Evolutionary conservation across 1,284 basidiomycete genomes (phyloP), one percentile per base, ranked within the genome.

Genomic region (Stygiomarasmius scandens): DNA sequence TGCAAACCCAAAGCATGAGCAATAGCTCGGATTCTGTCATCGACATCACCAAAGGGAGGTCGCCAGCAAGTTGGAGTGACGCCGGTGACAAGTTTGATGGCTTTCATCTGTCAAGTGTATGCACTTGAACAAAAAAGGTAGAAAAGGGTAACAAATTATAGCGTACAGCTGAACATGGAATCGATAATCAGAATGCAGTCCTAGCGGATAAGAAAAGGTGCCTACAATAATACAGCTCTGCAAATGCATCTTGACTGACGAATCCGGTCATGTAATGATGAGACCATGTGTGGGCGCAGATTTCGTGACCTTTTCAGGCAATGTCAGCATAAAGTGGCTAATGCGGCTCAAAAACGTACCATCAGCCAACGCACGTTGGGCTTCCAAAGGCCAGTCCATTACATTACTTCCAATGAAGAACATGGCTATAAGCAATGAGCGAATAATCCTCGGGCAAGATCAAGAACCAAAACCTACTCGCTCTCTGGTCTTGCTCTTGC

Each of bases 381-480:
- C 88, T 65, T 90, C 83, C 3, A 87, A 80, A 23, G 89, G 83
- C 70, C 85, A 90, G 63, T 91, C 79, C 63, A 86, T 80, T 49
- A 91, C 83, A 45, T 89, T 92, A 54, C 89, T 90, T 29, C 92
- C 91, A 57, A 93, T 84, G 69, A 85, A 93, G 73, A 90, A 93
- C 78, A 84, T 77, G 3, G 90, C 80, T 82, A 24, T 4, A n/a
- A 25, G 36, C 51, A 27, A 32, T 9, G n/a, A 2, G 52, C 0
- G 20, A 49, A 43, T 16, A 34, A 16, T 41, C 14, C 14, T 20
- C 22, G 2, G 2, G n/a, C n/a, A n/a, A 49, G 44, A 46, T 49
- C 36, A 32, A 19, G n/a, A 16, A n/a, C n/a, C 29, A 8, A 1
- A 3, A 75, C 80, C 57, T 52, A 82, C 80, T 92, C 19, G 91